These are phyloP conservation scores for Dactylellina haptotyla DNA, from an alignment of 2,329 filamentous ascomycete species.

Conservation along the genomic window DNA sequence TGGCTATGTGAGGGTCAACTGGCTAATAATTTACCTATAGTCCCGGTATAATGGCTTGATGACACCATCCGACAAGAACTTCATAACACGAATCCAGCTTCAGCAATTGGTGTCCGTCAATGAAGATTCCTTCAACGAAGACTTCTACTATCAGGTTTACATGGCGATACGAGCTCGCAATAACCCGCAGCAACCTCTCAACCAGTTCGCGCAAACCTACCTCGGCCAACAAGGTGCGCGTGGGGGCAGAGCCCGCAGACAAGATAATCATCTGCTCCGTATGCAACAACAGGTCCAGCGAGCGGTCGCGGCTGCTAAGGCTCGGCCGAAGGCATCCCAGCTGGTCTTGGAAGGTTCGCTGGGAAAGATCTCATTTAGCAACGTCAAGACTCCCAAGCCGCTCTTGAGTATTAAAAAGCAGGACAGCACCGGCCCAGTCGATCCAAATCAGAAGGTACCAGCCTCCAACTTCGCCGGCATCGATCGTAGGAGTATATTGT, in stretches of 20 bases:
- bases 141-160: conserved; percentile 99
- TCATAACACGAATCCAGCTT: conserved; percentile 96
- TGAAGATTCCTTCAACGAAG: conserved; percentile 84
- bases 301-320: conserved; percentile 95
- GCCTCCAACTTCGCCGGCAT: conserved; percentile 64
- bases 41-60: conserved; percentile 85
- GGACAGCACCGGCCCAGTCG: conserved; percentile 65
- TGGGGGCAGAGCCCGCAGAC: conserved; percentile 65
- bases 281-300: conserved; percentile 99
- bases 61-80: conserved; percentile 99
- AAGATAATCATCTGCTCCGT: conserved; percentile 96
- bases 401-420: conserved; percentile 92
- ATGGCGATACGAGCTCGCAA: conserved; percentile 91
- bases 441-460: conserved; percentile 20
- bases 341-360: conserved; percentile 94
- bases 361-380: conserved; percentile 98
- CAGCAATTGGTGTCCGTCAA: conserved; percentile 92
- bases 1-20: background rate
- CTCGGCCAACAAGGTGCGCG: conserved; percentile 91
- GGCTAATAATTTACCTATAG: conserved; percentile 79
- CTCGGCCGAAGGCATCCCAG: conserved; percentile 96
- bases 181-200: conserved; percentile 90
- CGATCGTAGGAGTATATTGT: conserved; percentile 83
- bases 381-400: conserved; percentile 95
- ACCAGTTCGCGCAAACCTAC: conserved; percentile 97